Evolutionary conservation across 495 filamentous ascomycete genomes (phyloP).

Genomic region (Cryomyces antarcticus): DNA sequence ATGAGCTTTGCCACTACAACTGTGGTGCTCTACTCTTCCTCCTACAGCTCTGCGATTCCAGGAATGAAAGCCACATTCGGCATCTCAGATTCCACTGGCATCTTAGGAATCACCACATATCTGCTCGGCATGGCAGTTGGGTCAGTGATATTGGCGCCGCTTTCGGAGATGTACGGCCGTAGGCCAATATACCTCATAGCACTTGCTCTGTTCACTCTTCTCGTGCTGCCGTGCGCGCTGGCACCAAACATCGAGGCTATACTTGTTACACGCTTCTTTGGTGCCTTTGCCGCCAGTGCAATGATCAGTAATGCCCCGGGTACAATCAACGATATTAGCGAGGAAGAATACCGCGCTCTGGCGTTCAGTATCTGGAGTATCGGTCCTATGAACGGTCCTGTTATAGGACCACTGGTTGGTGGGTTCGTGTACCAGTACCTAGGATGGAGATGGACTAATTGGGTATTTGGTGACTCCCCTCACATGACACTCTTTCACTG

Average conservation of each 20-base stretch:
- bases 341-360: constrained; percentile 46
- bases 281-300: constrained; percentile 55
- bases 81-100: constrained; percentile 35
- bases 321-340: constrained; percentile 60
- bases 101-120: constrained; percentile 65
- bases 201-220: constrained; percentile 37
- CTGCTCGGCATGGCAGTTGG: constrained; percentile 54
- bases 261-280: constrained; percentile 52
- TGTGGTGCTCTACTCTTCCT: constrained; percentile 71
- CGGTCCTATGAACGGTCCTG: constrained; percentile 53
- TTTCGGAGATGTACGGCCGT: constrained; percentile 65
- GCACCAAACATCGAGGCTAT: constrained; percentile 42
- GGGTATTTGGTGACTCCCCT: constrained; percentile 16
- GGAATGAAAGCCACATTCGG: constrained; percentile 48
- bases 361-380: constrained; percentile 57
- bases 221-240: constrained; percentile 53
- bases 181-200: constrained; percentile 47
- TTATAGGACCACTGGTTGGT: constrained; percentile 41
- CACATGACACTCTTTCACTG: too few relatives aligned
- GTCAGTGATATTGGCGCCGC: constrained; percentile 50
- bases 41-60: constrained; percentile 49
- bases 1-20: constrained; percentile 56
- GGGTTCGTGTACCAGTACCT: constrained; percentile 59
- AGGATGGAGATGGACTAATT: constrained; percentile 79
- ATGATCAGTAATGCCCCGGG: constrained; percentile 70